phyloP scores from a whole-genome alignment of 345 rosid genomes.

The Geranium brycei region DNA sequence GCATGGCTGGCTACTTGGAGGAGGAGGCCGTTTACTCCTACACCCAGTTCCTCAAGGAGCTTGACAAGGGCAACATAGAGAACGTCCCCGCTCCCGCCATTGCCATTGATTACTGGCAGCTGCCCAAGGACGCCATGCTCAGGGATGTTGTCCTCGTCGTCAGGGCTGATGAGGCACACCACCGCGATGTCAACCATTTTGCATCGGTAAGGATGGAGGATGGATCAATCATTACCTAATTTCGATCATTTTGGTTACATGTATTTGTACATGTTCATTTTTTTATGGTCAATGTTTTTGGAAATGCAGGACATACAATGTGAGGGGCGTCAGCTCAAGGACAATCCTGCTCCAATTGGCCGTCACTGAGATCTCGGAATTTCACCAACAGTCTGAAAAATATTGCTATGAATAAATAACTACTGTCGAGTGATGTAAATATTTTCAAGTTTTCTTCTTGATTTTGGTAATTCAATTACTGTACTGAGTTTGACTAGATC shows the following conservation, averaged over 20 bases:
- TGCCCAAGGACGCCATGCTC: constrained; percentile 43
- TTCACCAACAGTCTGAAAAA: not conserved
- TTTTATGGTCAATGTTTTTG: too few species aligned
- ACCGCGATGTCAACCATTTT: constrained; percentile 74
- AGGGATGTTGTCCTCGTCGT: constrained; percentile 58
- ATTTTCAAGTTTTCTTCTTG: too few species aligned
- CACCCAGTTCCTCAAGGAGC: constrained; percentile 68
- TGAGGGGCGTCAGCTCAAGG: constrained; percentile 55
- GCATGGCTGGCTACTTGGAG: constrained; percentile 69
- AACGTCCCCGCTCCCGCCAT: constrained; percentile 80
- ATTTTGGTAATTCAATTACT: too few species aligned
- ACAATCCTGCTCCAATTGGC: constrained; percentile 59
- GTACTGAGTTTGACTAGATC: too few species aligned
- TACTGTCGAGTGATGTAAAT: too few species aligned
- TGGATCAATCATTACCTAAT: not conserved
- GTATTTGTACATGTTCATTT: too few species aligned
- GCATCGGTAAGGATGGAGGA: constrained; percentile 41
- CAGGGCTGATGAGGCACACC: constrained; percentile 76
- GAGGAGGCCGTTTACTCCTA: constrained; percentile 79
- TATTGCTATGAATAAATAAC: too few species aligned
- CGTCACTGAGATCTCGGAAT: constrained; percentile 27
- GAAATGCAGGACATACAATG: constrained; percentile 49
- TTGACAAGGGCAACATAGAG: constrained; percentile 60
- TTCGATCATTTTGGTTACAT: too few species aligned
- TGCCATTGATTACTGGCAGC: constrained; percentile 68